Evolutionary conservation across 2,329 filamentous ascomycete genomes (phyloP), one percentile per base, ranked within the genome.

Genomic region (Periglandula ipomoeae): DNA sequence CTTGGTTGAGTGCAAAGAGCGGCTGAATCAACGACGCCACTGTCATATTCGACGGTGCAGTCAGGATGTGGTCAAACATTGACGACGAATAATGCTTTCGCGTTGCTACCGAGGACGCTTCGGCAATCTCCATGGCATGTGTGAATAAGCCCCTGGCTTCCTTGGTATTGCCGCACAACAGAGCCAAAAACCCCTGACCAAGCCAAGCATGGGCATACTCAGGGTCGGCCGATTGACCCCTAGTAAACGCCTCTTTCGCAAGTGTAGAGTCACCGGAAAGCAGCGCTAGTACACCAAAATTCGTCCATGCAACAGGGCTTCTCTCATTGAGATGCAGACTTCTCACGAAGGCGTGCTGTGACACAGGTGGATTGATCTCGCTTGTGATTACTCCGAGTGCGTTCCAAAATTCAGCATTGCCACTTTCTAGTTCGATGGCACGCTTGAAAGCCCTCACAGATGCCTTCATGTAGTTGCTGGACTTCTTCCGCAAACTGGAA

Each of bases 391-490:
- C 88, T 44, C 91, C 93, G 3, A 98, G 75, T 0, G 93, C 85
- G 61, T 97, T 97, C 93, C 93, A 98, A 65, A 97, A 97, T 56
- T 97, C 91, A 0, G 88, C 74, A 61, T 97, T 98, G 46, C 89
- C 87, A 6, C 90, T 87, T 65, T 98, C 94, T 1, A 96, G 75
- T 66, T 97, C 93, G 55, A 98, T 98, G 1, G 93, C 87, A 40
- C 88, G 79, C 69, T 98, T 98, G 76, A 98, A 97, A 58, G 88
- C 93, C 48, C 84, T 79, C 54, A 97, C 85, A 1, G 93, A 80
- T 6, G 89, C 84, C 63, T 85, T 90, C 42, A 93, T 72, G 56
- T 89, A 89, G 56, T 76, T 77, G 60, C 81, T 77, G 17, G 75
- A 73, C 58, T 76, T 84, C 59, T 81, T 82, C 32, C 69, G 70